Evolutionary conservation across 2,329 filamentous ascomycete species (phyloP), one percentile per base, ranked within the genome.

Genomic region (Penicillium vulpinum): DNA sequence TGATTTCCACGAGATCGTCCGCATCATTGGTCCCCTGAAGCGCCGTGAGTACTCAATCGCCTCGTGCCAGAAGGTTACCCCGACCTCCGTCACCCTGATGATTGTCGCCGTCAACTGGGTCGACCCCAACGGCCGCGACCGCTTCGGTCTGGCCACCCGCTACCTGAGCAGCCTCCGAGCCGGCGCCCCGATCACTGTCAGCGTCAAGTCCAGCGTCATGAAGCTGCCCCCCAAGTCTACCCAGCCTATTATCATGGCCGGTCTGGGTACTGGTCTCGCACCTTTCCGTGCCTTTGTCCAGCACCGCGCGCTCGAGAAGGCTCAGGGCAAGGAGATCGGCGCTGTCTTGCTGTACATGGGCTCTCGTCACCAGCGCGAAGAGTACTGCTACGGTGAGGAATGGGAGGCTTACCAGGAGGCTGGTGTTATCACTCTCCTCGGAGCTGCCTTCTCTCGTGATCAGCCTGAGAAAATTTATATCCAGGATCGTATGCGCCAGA

Each of bases 261-360:
- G 94, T 75, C 88, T 97, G n/a, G 94, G 94, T 62, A 99, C 94
- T 0, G 94, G 94, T 72, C 88, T 99, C 22, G 94, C 94, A 1
- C 94, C 94, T n/a, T 99, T 99, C 91, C 91, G 94, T 64, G 94
- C 94, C 58, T 99, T 99, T 72, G 89, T 97, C 45, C 94, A 99
- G 79, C 94, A 99, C 80, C 93, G 94, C 56, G 94, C 94, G 48
- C 92, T 95, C 86, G 93, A 99, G 75, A 96, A 96, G 81, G 88
- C 91, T n/a, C 91, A 95, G 75, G 94, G 94, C 76, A 92, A 96
- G 80, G 87, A 94, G 57, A 96, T 99, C 65, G 94, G 94, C 52
- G 81, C 91, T 41, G 94, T 97, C 61, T 85, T 99, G 51, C 81
- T 99, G 58, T 99, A 97, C 83, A 93, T 99, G 81, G 94, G 94